Conservation (phyloP, 371 early-diverging fungal species). For the Mortierella sp. region DNA sequence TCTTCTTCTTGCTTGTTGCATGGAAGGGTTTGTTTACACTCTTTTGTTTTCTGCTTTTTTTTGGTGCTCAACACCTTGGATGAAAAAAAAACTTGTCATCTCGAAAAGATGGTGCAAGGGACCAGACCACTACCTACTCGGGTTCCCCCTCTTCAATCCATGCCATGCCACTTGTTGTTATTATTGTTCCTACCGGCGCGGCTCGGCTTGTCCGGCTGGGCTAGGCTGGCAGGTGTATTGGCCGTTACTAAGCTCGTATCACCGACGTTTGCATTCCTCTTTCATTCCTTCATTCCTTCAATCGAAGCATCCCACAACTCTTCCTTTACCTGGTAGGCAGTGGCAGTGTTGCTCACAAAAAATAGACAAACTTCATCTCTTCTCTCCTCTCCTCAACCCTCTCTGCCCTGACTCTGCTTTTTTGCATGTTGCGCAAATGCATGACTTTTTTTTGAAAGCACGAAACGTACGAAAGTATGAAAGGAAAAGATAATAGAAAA, state of each 20-base stretch:
- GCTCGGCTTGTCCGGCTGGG: neutral
- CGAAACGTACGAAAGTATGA: neutral
- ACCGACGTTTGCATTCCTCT: neutral
- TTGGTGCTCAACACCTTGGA: neutral
- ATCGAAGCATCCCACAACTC: neutral
- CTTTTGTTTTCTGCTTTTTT: neutral
- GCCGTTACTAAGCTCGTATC: slow-evolving; percentile 9
- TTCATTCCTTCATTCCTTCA: neutral
- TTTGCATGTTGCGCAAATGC: neutral
- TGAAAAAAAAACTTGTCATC: neutral
- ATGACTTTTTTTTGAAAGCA: neutral
- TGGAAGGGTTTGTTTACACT: neutral
- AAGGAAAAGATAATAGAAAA: neutral
- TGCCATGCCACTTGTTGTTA: neutral
- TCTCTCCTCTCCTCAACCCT: neutral
- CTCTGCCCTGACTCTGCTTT: too few species aligned
- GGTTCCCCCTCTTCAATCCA: neutral
- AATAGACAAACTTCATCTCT: neutral
- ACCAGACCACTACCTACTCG: neutral
- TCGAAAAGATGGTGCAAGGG: neutral
- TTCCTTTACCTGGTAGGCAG: too few species aligned
- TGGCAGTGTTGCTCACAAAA: neutral
- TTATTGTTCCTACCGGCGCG: neutral
- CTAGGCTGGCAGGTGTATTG: neutral
- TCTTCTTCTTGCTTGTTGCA: neutral